Conservation (phyloP, 106 monocot species). For the Gastrodia elata region DNA sequence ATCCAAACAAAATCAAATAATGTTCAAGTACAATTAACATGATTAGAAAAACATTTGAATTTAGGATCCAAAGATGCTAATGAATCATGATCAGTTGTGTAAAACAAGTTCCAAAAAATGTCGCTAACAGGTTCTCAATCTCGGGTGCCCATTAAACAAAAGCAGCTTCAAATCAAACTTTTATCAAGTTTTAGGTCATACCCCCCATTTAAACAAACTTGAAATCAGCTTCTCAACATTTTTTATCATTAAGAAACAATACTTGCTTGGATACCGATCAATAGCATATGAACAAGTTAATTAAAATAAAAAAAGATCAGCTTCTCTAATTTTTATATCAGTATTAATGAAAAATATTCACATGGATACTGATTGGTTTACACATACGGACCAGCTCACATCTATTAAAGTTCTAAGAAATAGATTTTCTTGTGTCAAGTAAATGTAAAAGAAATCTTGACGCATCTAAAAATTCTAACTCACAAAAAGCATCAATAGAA, state of each 20-base stretch:
- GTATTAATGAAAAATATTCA: background rate
- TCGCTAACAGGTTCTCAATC: background rate
- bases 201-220: background rate
- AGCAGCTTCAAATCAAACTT: background rate
- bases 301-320: too few species aligned
- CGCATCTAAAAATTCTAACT: background rate
- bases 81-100: too few species aligned
- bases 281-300: too few species aligned
- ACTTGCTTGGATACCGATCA: background rate
- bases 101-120: too few species aligned
- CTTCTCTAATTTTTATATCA: background rate
- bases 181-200: background rate
- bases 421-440: background rate
- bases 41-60: too few species aligned
- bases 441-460: background rate
- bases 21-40: too few species aligned
- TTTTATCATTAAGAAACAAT: background rate
- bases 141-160: background rate
- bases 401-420: background rate
- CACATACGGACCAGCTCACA: background rate
- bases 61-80: too few species aligned
- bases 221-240: background rate
- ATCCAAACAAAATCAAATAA: too few species aligned
- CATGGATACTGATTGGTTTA: background rate
- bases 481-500: background rate